Conservation (phyloP, 2,329 filamentous ascomycete genomes). For the Emergomyces orientalis region DNA sequence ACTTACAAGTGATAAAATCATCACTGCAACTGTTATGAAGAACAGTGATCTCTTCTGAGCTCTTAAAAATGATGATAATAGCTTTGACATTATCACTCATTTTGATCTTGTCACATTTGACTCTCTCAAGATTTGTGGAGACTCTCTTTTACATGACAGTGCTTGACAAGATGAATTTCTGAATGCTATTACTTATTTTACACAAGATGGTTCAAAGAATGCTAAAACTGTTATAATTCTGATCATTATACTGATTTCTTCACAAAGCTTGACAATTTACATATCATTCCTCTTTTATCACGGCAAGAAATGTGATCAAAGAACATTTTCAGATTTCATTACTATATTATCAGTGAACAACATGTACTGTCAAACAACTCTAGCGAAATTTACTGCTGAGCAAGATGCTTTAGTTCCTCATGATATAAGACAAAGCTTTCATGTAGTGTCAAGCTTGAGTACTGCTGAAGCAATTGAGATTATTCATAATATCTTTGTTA, state of each 20-base stretch:
- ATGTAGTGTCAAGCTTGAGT: neutral
- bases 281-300: slow-evolving; percentile 6
- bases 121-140: slow-evolving; percentile 4
- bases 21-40: slow-evolving; percentile 19
- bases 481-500: slow-evolving; percentile 1
- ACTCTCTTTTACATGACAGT: neutral
- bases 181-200: neutral
- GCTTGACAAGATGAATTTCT: neutral
- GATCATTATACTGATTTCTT: neutral
- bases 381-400: neutral
- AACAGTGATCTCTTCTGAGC: slow-evolving; percentile 30
- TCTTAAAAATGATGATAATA: slow-evolving; percentile 28
- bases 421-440: neutral
- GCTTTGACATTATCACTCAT: slow-evolving; percentile 28
- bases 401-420: neutral
- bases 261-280: neutral
- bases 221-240: slow-evolving; percentile 4
- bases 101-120: slow-evolving; percentile 15
- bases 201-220: slow-evolving; percentile 1
- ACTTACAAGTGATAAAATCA: slow-evolving; percentile 23
- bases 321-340: slow-evolving; percentile 1
- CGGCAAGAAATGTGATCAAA: slow-evolving; percentile 2
- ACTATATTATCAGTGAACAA: neutral
- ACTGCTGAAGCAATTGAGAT: neutral
- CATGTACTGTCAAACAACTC: neutral